Base-by-base conservation (phyloP, 352 stramenopile species). In the Globisporangium middletonii region DNA sequence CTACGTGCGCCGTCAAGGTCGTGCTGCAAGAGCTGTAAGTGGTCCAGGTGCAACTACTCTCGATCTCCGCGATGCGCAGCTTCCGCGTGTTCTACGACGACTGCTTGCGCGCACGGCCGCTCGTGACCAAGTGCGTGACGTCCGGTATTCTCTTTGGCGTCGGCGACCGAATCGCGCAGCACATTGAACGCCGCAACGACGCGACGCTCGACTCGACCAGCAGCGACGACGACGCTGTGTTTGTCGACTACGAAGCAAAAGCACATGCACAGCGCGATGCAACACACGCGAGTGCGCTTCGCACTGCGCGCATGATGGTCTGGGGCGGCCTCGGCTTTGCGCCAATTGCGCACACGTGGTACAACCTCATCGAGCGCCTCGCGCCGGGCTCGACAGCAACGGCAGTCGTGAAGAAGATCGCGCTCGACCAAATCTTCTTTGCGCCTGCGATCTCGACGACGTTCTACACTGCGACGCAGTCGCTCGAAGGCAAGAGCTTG, bases 321-420 rank as follows among this genome's bases (percentile, higher is more conserved):
- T 97, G 94, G 65, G 88, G 88, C 30, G 80, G 92, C 12, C 55
- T 93, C 16, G 72, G 96, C 42, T 85, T 95, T 62, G 85, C 89
- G 30, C 88, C 89, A 15, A 77, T 75, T 62, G 94, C 92, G 72
- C 87, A 97, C 68, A 94, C 81, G 53, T 97, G 94, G 67, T 97
- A 96, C 60, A 71, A 86, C 23, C 47, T 90, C 35, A 77, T 97
- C 33, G 89, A 97, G 58, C 57, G 58, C 68, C 46, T 69, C 41
- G 71, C 76, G 19, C 65, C 63, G 1, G 69, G 63, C 19, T 62
- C 54, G 7, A 56, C 61, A 27, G 62, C 64, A 23, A 45, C 65
- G 6, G 71, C 58, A 11, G 60, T 83, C 30, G 64, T 53, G 47
- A 65, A 75, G 61, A 83, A 80, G 51, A 70, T 83, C 28, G 54